These are phyloP conservation scores for Penicillium sp. DNA, from an alignment of 2,329 filamentous ascomycete genomes.

Conservation along the genomic window DNA sequence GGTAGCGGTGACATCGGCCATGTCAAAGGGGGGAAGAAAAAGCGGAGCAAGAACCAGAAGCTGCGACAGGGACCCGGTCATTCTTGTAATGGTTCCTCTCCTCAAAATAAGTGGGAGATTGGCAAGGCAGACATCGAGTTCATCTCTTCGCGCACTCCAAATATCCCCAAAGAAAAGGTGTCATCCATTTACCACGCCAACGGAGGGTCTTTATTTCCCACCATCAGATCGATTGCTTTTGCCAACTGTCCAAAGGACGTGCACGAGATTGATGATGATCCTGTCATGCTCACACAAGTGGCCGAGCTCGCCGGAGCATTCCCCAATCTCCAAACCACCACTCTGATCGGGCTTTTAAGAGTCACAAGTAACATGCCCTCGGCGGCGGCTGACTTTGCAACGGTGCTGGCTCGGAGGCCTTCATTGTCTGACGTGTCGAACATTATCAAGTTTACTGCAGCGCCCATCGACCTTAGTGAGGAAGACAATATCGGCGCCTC, in stretches of 20 bases:
- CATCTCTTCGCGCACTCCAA: conserved; percentile 52
- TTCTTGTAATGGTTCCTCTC: conserved; percentile 11
- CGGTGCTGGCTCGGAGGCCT: conserved; percentile 48
- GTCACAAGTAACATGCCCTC: conserved; percentile 58
- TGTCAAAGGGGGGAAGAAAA: conserved; percentile 43
- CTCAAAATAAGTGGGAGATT: conserved; percentile 58
- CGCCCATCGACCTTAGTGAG: conserved; percentile 20
- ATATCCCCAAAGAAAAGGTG: conserved; percentile 48
- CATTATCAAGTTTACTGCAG: conserved; percentile 45
- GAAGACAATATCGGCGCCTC: conserved; percentile 18
- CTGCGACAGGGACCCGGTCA: conserved; percentile 15
- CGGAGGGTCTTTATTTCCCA: conserved; percentile 54
- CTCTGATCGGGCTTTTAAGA: conserved; percentile 54
- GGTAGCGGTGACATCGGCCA: conserved; percentile 45
- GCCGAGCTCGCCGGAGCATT: conserved; percentile 57
- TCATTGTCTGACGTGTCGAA: conserved; percentile 30
- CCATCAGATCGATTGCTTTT: conserved; percentile 55
- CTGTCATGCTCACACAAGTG: conserved; percentile 49
- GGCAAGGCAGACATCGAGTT: conserved; percentile 60
- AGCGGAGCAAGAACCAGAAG: conserved; percentile 30
- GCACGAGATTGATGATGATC: conserved; percentile 39
- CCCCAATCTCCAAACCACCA: conserved; percentile 48
- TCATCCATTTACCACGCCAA: conserved; percentile 59
- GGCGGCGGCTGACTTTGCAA: conserved; percentile 60
- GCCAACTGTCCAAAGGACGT: conserved; percentile 45